Base-by-base conservation (phyloP, 208 protist genomes). In the Wallacemonas sp. region DNA sequence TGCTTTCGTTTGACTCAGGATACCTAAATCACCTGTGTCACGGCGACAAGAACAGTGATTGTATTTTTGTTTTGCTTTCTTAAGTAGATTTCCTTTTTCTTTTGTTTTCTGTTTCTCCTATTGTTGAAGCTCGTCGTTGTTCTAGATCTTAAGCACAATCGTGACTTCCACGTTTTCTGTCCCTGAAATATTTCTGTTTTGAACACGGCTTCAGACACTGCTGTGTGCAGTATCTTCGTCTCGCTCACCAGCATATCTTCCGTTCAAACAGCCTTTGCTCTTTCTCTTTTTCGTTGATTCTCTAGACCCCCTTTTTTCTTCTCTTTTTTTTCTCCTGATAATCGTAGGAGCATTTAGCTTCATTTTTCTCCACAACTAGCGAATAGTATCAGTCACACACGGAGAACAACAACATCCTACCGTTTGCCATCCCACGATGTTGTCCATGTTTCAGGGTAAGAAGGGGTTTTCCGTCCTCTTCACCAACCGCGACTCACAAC, bases 391-490 rank as follows among this genome's bases (percentile, higher is more conserved):
- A n/a, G n/a, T n/a, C n/a, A n/a, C n/a, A n/a, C n/a, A n/a, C n/a
- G n/a, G n/a, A n/a, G n/a, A n/a, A n/a, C n/a, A n/a, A n/a, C n/a
- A n/a, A n/a, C n/a, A n/a, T n/a, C n/a, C n/a, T n/a, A n/a, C n/a
- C n/a, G n/a, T n/a, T n/a, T n/a, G n/a, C n/a, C n/a, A n/a, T n/a
- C n/a, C n/a, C n/a, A 66, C 6, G 1, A 93, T 93, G 86, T 22
- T 88, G 33, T 88, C 80, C 2, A 83, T 88, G 79, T 84, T 89
- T 36, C 88, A 87, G 49, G 73, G 75, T 8, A 88, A 90, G 58
- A 82, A 81, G 56, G 80, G 80, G 38, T 88, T 90, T 56, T 72
- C 70, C 33, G 75, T 73, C 58, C 76, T 87, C 38, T 90, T 89
- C 62, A 66, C 68, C 3, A 60, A 64, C 4, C 59, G 45, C 42